Evolutionary conservation across 805 yeast species (phyloP), one percentile per base, ranked within the genome.

Genomic region (Candida ponderosae): DNA sequence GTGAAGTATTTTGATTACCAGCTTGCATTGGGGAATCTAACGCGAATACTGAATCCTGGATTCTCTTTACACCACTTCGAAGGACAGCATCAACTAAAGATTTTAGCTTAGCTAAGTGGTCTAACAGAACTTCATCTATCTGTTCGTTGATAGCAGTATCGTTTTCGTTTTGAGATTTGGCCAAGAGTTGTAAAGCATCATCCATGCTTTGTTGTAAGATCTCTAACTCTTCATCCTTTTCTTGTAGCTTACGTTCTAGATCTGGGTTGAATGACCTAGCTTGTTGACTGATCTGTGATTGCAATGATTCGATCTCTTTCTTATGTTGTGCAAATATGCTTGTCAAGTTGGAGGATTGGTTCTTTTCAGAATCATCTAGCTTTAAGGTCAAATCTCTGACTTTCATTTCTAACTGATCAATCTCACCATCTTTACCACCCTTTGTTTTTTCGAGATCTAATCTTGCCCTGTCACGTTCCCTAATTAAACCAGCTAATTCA

Each of bases 401-500:
- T 46, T 81, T 79, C 3, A 86, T 64, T 47, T 79, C 78, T 21
- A 84, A 65, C 43, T 63, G 69, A 46, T 81, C 90, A 41, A 77
- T 70, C 45, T 81, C 84, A 41, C 66, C 75, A 38, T 73, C 78
- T 46, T 79, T 79, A 30, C 74, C 65, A 9, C 84, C 88, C 47
- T 71, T 76, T 10, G 72, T 54, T 46, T 84, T 72, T 44, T 85
- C 95, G 31, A 86, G 62, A 41, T 87, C 96, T 47, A 87, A 66
- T 51, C 90, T 72, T 1, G 95, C 94, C 34, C 95, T 72, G 54
- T 87, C 96, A 40, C 96, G 76, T 55, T 87, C 96, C 43, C 93
- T 73, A 39, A 88, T 88, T 48, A 87, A 69, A 48, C 86, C 95
- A 1, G 95, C 95, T 42, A 87, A 68, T 59, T 87, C 96, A 32